Evolutionary conservation across 2,329 filamentous ascomycete species (phyloP), one percentile per base, ranked within the genome.

Genomic region (Tolypocladium pustulatum): DNA sequence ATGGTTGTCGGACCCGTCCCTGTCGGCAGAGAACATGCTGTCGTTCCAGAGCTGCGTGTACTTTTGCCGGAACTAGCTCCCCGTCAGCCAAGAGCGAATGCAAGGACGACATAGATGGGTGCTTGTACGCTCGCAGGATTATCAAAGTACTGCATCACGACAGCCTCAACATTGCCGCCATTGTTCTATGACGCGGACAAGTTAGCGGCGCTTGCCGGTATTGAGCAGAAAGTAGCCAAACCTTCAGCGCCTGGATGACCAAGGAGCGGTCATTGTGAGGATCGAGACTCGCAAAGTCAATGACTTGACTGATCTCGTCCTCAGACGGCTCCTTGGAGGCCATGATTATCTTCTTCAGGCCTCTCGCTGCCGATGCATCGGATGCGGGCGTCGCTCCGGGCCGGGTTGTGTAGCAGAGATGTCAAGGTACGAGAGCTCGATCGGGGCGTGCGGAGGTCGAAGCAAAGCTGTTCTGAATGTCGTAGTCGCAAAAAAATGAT

Each of bases 1-100:
- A 32, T 70, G 72, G 49, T 77, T 75, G 17, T 65, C 56, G 2
- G 63, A 64, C n/a, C 81, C 81, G 56, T 86, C 81, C 57, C 81
- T 75, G 62, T 79, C 80, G 43, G 76, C 76, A 5, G 69, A 68
- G 61, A 84, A 86, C 51, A 76, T 73, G 36, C 67, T 71, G 57
- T 86, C 82, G 60, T 84, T 78, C 82, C 82, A 86, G 34, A 61
- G 32, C n/a, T 61, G 59, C 32, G 69, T 70, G 62, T 83, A 82
- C 67, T 79, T 75, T 57, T 69, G 68, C 51, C 69, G 73, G 60
- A 81, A 81, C 77, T 80, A 60, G 34, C 40, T n/a, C 49, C 46
- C 27, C 32, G 37, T 46, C 52, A 54, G 61, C 55, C 38, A n/a
- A 15, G 54, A 25, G 32, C n/a, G 38, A 10, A 12, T 25, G n/a